Conservation (phyloP, 345 rosid species). For the Xanthoceras sorbifolium region DNA sequence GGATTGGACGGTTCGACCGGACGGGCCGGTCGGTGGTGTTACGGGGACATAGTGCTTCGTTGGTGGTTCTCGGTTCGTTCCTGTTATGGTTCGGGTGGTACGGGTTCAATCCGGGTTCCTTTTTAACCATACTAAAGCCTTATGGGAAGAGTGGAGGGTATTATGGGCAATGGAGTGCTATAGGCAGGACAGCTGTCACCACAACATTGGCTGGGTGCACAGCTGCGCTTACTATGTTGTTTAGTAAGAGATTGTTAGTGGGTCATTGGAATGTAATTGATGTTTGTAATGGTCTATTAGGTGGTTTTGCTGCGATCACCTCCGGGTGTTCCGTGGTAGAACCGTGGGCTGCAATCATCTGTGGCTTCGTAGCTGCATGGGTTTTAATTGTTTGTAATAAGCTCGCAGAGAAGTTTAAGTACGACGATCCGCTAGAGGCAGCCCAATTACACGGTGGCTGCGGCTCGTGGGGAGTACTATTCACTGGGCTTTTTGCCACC, state of each 20-base stretch:
- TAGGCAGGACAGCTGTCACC: constrained; percentile 80
- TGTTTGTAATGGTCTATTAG: constrained; percentile 78
- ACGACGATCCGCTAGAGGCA: constrained; percentile 75
- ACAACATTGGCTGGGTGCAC: constrained; percentile 81
- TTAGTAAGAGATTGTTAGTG: constrained; percentile 59
- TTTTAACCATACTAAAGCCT: constrained; percentile 40
- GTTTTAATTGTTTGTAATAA: constrained; percentile 65
- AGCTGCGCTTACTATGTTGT: constrained; percentile 75
- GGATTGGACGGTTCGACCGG: constrained; percentile 64
- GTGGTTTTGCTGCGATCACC: constrained; percentile 87
- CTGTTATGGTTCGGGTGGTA: constrained; percentile 88
- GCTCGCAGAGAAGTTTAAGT: constrained; percentile 50
- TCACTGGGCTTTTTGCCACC: constrained; percentile 66
- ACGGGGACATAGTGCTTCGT: constrained; percentile 70
- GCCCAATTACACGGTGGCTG: constrained; percentile 84
- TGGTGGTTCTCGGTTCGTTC: constrained; percentile 76
- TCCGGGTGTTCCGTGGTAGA: constrained; percentile 81
- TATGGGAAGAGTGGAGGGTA: constrained; percentile 35
- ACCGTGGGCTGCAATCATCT: constrained; percentile 82
- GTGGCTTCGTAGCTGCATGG: constrained; percentile 66
- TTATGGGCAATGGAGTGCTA: constrained; percentile 82
- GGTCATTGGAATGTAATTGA: constrained; percentile 82
- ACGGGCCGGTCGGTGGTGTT: constrained; percentile 46
- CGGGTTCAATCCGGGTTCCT: constrained; percentile 77
- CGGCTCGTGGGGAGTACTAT: constrained; percentile 76